Evolutionary conservation across 2,329 filamentous ascomycete genomes (phyloP), one percentile per base, ranked within the genome.

Genomic region (Colletotrichum somersetense): DNA sequence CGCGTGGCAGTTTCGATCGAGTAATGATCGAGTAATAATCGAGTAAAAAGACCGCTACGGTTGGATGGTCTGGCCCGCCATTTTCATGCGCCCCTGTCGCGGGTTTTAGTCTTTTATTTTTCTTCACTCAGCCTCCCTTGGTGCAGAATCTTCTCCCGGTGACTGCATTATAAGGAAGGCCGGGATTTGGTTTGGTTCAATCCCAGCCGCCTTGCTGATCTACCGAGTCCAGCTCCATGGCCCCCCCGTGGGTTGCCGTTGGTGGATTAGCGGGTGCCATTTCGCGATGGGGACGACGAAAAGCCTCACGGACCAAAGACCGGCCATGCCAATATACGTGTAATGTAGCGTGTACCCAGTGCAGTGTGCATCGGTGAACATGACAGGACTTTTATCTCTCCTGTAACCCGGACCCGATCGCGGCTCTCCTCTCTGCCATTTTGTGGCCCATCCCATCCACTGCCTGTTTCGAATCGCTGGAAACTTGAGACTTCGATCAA

Each of bases 1-100:
- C 33, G 33, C 38, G 58, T 48, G 73, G 73, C 77, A 79, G 79
- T 84, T 85, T 84, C 75, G 72, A 84, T 85, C 83, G 83, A 85
- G 83, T 84, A 84, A 84, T 76, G 59, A 82, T 83, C 81, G 81
- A 82, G 42, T 44, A 44, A 18, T 35, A 35, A 35, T 35, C 35
- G 35, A 35, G 82, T 83, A 84, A 84, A 78, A 62, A 59, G 42
- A 64, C 23, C 38, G 53, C 48, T 58, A 5, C 30, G 62, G 58
- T 42, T 26, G 72, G 53, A 23, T 23, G 20, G 33, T 58, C 46
- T 58, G 64, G 46, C 61, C 65, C 64, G 64, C 66, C 42, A 48
- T n/a, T 44, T 16, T 50, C 30, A 62, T 62, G 59, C 59, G 46
- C 59, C 59, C 12, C 40, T n/a, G 33, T n/a, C 59, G 33, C 14